Conservation (phyloP, 1,139 yeast genomes). For the Geotrichum fermentans region DNA sequence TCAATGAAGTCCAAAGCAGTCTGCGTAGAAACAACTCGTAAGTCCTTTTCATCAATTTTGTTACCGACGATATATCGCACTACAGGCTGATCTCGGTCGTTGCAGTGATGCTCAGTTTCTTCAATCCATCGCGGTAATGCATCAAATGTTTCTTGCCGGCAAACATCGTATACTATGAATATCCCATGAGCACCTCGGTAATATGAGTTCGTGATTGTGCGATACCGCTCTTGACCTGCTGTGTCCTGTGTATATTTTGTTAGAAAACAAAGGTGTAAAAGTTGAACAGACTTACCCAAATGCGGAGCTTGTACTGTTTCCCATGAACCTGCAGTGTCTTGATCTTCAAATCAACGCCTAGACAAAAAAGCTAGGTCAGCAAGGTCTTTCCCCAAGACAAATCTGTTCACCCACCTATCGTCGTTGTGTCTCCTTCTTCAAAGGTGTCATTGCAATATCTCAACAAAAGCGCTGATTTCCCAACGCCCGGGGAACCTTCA, state of each 20-base stretch:
- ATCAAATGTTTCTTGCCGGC: slow-evolving; percentile 88
- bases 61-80: slow-evolving; percentile 43
- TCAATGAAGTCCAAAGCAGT: slow-evolving; percentile 15
- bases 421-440: slow-evolving; percentile 16
- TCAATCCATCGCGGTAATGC: slow-evolving; percentile 23
- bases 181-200: slow-evolving; percentile 99
- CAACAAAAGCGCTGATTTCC: slow-evolving; percentile 18
- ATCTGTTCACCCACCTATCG: slow-evolving; percentile 10
- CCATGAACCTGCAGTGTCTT: slow-evolving; percentile 19
- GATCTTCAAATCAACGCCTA: slow-evolving; percentile 19
- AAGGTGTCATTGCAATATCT: slow-evolving; percentile 19
- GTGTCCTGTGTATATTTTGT: slow-evolving; percentile 55
- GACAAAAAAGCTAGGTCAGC: not conserved
- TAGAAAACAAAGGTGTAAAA: too few species aligned
- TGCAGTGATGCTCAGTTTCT: slow-evolving; percentile 19
- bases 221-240: slow-evolving; percentile 96
- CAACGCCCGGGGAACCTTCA: slow-evolving; percentile 19
- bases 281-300: slow-evolving; percentile 16
- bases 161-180: slow-evolving; percentile 89
- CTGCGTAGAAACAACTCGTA: slow-evolving; percentile 21
- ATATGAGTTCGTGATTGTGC: slow-evolving; percentile 96
- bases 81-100: slow-evolving; percentile 21
- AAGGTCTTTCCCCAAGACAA: not conserved
- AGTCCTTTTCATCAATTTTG: slow-evolving; percentile 38
- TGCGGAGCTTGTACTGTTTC: slow-evolving; percentile 17